Evolutionary conservation across 2,329 filamentous ascomycete species (phyloP), one percentile per base, ranked within the genome.

Genomic region (Pezicula radicicola): DNA sequence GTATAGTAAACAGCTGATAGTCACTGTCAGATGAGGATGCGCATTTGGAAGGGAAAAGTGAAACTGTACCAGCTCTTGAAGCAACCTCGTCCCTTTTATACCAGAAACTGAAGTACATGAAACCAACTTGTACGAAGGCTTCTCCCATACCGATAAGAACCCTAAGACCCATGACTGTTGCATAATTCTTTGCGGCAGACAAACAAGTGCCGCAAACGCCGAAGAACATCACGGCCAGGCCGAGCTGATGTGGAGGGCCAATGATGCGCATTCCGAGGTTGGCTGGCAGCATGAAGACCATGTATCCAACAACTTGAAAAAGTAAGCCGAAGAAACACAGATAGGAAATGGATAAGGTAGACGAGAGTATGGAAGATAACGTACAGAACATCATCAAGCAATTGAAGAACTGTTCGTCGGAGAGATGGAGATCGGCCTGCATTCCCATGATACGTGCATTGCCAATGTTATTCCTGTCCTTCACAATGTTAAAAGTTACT

Each of bases 81-180:
- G 56, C 53, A 12, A 62, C 57, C 35, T 59, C 51, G 30, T 58
- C 46, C 21, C 48, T 46, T 19, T 52, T 54, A 40, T 63, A 63
- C 60, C 60, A 60, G 33, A 57, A 51, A n/a, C 53, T 50, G 28
- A 61, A 49, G 19, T 57, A 55, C 18, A 54, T 18, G 10, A 50
- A 16, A 2, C 39, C 48, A 21, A 46, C 48, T 43, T 51, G 51
- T 3, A 51, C 41, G 36, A 54, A 53, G 10, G 51, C 54, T 42
- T 56, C 51, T 30, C 35, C 48, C 10, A 48, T 30, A 3, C 54
- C 52, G 36, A 62, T 48, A 19, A 58, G 39, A 28, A 57, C 39
- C 19, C 49, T 54, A 37, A 55, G 51, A 27, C 51, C 60, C 42
- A 41, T 51, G 51, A 53, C 49, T 39, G 36, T 28, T 15, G 36